Evolutionary conservation across 1,284 basidiomycete genomes (phyloP), one percentile per base, ranked within the genome.

Genomic region (Hymenochaete sp.): DNA sequence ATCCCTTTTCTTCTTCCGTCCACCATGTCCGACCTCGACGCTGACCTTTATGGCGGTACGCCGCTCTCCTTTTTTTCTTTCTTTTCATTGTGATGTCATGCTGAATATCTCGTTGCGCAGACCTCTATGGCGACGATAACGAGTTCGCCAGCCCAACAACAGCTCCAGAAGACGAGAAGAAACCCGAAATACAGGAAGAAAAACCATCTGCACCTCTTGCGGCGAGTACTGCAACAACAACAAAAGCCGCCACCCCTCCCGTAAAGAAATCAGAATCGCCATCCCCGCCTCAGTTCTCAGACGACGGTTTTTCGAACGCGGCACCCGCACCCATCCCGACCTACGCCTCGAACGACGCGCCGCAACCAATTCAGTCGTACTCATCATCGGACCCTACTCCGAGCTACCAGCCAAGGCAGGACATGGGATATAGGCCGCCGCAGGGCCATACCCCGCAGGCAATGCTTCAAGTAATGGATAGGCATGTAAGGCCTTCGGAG

Each of bases 401-500:
- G 28, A 60, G 67, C 9, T 77, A 80, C 29, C 75, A 78, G 54
- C n/a, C n/a, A n/a, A n/a, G n/a, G n/a, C n/a, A n/a, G n/a, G n/a
- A n/a, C n/a, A n/a, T n/a, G n/a, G n/a, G 58, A 18, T 54, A 58
- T 21, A 55, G 60, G 24, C 56, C 59, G 32, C 60, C 64, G 24
- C 57, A 59, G 38, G 67, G 69, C 38, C 14, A 27, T 3, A 22
- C 66, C 62, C 28, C 65, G 58, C 21, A 57, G 57, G 37, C 56
- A 55, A 46, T 57, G 52, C 26, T 72, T 38, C 62, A 64, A 10
- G 63, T 68, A 36, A 67, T 68, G 11, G 80, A 84, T 55, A 75
- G 83, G 42, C 78, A 77, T 16, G 73, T 93, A 21, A 75, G 87
- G 45, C 91, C 92, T 10, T 90, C 87, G 42, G 93, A 97, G 64